These are phyloP conservation scores for Murraya koenigii DNA, from an alignment of 345 rosid genomes.

Conservation along the genomic window DNA sequence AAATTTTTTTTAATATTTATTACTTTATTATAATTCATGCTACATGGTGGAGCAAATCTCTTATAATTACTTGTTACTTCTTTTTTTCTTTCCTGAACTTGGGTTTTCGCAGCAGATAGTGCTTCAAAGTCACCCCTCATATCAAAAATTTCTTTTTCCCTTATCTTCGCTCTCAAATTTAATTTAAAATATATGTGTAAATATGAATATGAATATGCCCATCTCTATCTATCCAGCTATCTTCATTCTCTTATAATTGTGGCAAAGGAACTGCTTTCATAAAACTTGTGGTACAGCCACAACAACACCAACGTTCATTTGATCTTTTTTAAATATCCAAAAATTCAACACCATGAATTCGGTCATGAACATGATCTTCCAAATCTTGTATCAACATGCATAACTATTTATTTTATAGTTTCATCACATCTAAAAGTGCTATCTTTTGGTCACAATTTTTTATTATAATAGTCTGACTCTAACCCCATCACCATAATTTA, in stretches of 20 bases:
- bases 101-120: neutral
- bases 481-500: neutral
- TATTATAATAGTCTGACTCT: neutral
- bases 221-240: slow-evolving; percentile 1
- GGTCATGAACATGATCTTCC: neutral
- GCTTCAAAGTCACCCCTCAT: neutral
- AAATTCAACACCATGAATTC: neutral
- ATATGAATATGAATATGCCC: neutral
- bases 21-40: no score
- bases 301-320: neutral
- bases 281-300: slow-evolving; percentile 19
- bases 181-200: neutral
- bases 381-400: neutral
- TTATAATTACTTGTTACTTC: no score
- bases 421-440: neutral
- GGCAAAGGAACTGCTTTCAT: slow-evolving; percentile 19
- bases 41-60: no score
- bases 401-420: neutral
- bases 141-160: neutral
- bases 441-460: neutral
- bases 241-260: slow-evolving; percentile 24
- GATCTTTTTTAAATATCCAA: neutral
- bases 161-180: neutral
- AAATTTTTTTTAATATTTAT: no score
- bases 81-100: neutral